Conservation (phyloP, 2,329 filamentous ascomycete genomes). For the Mollisia scopiformis region DNA sequence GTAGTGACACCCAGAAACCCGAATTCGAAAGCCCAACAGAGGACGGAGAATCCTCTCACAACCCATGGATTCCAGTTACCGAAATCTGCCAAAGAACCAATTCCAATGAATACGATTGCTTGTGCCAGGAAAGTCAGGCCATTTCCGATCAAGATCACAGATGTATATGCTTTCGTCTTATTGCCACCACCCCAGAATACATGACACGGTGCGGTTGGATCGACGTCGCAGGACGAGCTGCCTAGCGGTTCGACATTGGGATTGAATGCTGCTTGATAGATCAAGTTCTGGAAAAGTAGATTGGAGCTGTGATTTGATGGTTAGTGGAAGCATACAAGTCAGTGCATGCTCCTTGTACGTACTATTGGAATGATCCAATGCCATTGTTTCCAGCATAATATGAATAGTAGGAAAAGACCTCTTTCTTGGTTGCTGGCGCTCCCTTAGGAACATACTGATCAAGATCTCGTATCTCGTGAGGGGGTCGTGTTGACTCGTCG, state of each 20-base stretch:
- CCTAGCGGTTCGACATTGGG: constrained; percentile 36
- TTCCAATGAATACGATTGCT: constrained; percentile 31
- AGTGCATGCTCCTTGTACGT: constrained; percentile 3
- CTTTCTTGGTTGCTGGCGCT: constrained; percentile 31
- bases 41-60: constrained; percentile 33
- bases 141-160: constrained; percentile 33
- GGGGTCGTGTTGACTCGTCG: constrained; percentile 5
- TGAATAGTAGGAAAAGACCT: constrained; percentile 35
- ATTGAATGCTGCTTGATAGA: constrained; percentile 37
- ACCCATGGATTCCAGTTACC: constrained; percentile 38
- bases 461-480: constrained; percentile 23
- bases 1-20: constrained; percentile 34
- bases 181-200: constrained; percentile 35
- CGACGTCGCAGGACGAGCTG: constrained; percentile 31
- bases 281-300: constrained; percentile 38
- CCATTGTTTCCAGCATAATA: constrained; percentile 37
- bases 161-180: constrained; percentile 32
- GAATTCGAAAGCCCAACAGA: constrained; percentile 36
- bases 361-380: constrained; percentile 38
- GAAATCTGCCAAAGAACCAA: constrained; percentile 36
- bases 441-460: constrained; percentile 19
- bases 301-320: constrained; percentile 28
- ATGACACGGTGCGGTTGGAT: constrained; percentile 32
- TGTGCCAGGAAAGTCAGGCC: constrained; percentile 35
- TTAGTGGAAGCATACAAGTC: constrained; percentile 2